Base-by-base conservation (phyloP, 176 grass and related monocot genomes). In the Chrysopogon serrulatus region DNA sequence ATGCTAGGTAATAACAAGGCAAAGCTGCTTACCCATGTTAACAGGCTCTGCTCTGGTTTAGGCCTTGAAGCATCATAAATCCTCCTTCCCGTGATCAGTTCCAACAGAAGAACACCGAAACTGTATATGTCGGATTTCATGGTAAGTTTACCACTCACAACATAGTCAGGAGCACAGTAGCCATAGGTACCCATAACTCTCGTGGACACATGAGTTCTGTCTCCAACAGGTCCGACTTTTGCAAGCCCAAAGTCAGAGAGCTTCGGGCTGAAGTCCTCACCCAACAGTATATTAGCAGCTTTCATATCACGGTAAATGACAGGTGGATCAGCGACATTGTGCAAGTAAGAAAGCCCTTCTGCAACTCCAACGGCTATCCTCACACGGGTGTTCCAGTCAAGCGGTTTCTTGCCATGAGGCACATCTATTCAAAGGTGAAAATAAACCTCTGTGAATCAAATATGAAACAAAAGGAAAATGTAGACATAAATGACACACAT, bases 111-210 rank as follows among this genome's bases (percentile, higher is more conserved):
- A 81, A 98, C 92, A 42, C 92, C 95, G 2, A 98, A 98, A 71
- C 95, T 95, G 81, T 98, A 95, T 74, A 98, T 91, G 69, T 98
- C 95, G 10, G 92, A 95, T 72, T 98, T 98, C 51, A 90, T 71
- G 40, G 92, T 98, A 18, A 98, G 92, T 62, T 95, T 98, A 41
- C 95, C 95, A 28, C 87, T 95, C 79, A 85, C 61, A 30, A 89
- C 87, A 70, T 98, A 98, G 85, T 98, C 95, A 86, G 95, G 95
- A 63, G 95, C 95, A 64, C 92, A 94, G 78, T 98, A 98, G 74
- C 95, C 95, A 33, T 95, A 98, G 71, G 95, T 98, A 21, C 95
- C 92, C 95, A 98, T 98, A 74, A 98, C 95, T 87, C 95, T 92
- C 19, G 95, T 98, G 3, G 95, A 98, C 44, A 98, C 90, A 59